Conservation (phyloP, 1,284 basidiomycete genomes). For the Waitea zeae region DNA sequence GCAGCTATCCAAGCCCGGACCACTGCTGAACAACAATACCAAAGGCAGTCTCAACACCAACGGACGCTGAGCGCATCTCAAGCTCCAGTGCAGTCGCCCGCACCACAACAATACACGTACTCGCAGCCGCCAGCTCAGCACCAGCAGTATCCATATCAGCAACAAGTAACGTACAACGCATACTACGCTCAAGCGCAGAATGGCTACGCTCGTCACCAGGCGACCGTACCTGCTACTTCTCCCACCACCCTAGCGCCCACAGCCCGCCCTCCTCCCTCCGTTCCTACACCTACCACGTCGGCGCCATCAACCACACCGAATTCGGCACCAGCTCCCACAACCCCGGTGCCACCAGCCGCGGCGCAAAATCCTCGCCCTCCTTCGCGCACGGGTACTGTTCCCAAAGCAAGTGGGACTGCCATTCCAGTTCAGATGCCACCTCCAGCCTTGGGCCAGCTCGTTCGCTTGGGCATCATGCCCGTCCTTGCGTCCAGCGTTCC, state of each 20-base stretch:
- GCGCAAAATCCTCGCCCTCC: too few relatives aligned
- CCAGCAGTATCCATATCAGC: background rate
- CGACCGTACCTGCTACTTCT: constrained; percentile 11
- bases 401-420: constrained; percentile 17
- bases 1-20: constrained; percentile 17
- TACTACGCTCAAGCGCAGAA: too few relatives aligned
- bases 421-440: constrained; percentile 63
- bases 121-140: too few relatives aligned
- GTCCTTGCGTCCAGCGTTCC: constrained; percentile 39
- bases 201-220: too few relatives aligned
- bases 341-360: too few relatives aligned
- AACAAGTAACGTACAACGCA: constrained; percentile 3
- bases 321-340: constrained; percentile 12
- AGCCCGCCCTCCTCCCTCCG: constrained; percentile 7
- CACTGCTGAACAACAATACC: too few relatives aligned
- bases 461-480: constrained; percentile 57
- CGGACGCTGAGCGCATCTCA: too few relatives aligned
- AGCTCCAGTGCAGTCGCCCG: constrained; percentile 14
- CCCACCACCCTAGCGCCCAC: constrained; percentile 4
- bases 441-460: constrained; percentile 46
- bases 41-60: too few relatives aligned
- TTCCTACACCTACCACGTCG: constrained; percentile 4
- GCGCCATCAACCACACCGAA: constrained; percentile 10
- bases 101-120: constrained; percentile 4
- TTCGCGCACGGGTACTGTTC: constrained; percentile 6